Base-by-base conservation (phyloP, 306 rosid species). In the Fragaria vesca region DNA sequence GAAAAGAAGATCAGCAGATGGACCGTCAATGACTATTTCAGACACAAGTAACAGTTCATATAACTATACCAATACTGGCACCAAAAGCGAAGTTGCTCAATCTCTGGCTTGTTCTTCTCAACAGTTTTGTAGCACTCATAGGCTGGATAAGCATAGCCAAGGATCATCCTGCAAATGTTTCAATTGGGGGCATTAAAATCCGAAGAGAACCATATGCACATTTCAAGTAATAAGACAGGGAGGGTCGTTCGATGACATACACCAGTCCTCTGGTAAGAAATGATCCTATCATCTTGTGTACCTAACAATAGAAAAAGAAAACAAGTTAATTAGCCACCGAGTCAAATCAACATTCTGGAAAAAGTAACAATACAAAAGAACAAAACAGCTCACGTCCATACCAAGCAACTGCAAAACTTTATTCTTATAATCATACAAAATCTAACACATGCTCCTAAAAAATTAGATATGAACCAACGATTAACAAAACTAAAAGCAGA, bases 101-200 rank as follows among this genome's bases (percentile, higher is more conserved):
- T 92, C 83, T 92, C 94, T 2, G 98, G 93, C 82, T 78, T 85
- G 81, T 89, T 92, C 84, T 76, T 88, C 76, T 94, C 97, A 16
- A 92, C 96, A 17, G 92, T 84, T 82, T 94, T 94, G 80, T 88
- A 94, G 84, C 97, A 94, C 87, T 92, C 97, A 52, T 94, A 94
- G 62, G 97, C 98, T 65, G 97, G 98, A 81, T 89, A 94, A 36
- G 94, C 97, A 90, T 92, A 94, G 20, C 96, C 97, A 83, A 94
- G 85, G 83, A 83, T 80, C 98, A 94, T 86, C 74, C 98, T 92
- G 90, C 81, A 73, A 81, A 72, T 62, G 80, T 30, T 54, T 71
- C 13, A 10, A 42, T 3, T 18, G 24, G 80, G 24, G 28, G 11
- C 30, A 77, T 69, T 3, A 71, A 34, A 40, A 5, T 81, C 78